Base-by-base conservation (phyloP, 75 land plant genomes). In the Adiantum capillusveneris region DNA sequence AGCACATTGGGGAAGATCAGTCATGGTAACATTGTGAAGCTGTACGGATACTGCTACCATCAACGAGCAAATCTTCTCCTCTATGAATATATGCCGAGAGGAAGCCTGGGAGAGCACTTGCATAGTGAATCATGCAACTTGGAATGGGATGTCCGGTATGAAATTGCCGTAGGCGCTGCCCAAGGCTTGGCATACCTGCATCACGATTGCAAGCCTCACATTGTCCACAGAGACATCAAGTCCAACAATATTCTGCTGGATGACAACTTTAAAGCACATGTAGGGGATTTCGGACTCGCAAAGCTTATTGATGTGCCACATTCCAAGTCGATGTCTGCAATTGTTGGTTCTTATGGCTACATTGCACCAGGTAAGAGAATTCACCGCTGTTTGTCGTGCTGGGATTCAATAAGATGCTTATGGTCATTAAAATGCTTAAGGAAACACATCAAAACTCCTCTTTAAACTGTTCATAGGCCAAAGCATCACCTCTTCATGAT, bases 331-430 rank as follows among this genome's bases (percentile, higher is more conserved):
- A 79, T 85, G 85, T 85, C 88, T 34, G 78, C 79, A 22, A 73
- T 85, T 64, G 88, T 81, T 20, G 85, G 85, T 25, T 85, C 88
- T 19, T 81, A 81, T 62, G 88, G 85, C 41, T 85, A 85, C 58
- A 85, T 85, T 59, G 88, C 88, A 24, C 88, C 88, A 37, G 88
- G 88, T 85, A 9, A 34, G 37, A 9, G n/a, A n/a, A n/a, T n/a
- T n/a, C n/a, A n/a, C n/a, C n/a, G n/a, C n/a, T n/a, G n/a, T n/a
- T n/a, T n/a, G n/a, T n/a, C n/a, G n/a, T n/a, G n/a, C n/a, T n/a
- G n/a, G n/a, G n/a, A n/a, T n/a, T n/a, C n/a, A n/a, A n/a, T n/a
- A n/a, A n/a, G n/a, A n/a, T n/a, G n/a, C n/a, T n/a, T n/a, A n/a
- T n/a, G n/a, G 58, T 60, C 6, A 13, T n/a, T 43, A 17, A 19